Evolutionary conservation across 2,329 filamentous ascomycete species (phyloP).

Genomic region (Cladosporium sp.): DNA sequence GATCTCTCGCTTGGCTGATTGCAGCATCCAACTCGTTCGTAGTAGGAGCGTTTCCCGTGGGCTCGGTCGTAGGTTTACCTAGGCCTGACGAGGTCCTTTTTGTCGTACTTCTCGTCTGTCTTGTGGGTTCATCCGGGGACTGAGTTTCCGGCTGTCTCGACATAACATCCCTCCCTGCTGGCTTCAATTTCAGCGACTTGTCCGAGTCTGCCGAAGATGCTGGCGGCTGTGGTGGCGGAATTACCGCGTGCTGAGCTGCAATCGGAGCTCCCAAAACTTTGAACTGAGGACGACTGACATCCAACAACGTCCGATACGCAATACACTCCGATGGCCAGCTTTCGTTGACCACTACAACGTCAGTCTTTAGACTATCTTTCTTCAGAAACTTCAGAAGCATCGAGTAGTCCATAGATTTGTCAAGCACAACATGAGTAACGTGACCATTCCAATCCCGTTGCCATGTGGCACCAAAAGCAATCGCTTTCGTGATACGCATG

Average conservation of each 20-base stretch:
- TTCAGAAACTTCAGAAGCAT: conserved; percentile 59
- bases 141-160: conserved; percentile 37
- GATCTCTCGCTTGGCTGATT: conserved; percentile 59
- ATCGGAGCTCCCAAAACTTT: conserved; percentile 35
- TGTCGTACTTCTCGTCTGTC: background rate
- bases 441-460: conserved; percentile 49
- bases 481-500: conserved; percentile 68
- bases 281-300: conserved; percentile 58
- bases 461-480: conserved; percentile 73
- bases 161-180: conserved; percentile 38
- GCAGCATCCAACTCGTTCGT: conserved; percentile 59
- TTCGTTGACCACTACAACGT: conserved; percentile 49
- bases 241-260: background rate
- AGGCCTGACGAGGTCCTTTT: background rate
- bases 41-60: background rate
- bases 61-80: background rate
- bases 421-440: conserved; percentile 77
- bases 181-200: conserved; percentile 49
- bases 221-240: background rate
- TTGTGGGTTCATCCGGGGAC: background rate
- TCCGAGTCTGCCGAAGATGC: conserved; percentile 20
- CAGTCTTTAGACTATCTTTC: conserved; percentile 41
- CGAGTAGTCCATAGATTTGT: conserved; percentile 61
- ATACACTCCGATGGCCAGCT: conserved; percentile 44
- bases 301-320: conserved; percentile 36